Evolutionary conservation across 768 basidiomycete genomes (phyloP).

Genomic region (Podaxis mareebaensis): DNA sequence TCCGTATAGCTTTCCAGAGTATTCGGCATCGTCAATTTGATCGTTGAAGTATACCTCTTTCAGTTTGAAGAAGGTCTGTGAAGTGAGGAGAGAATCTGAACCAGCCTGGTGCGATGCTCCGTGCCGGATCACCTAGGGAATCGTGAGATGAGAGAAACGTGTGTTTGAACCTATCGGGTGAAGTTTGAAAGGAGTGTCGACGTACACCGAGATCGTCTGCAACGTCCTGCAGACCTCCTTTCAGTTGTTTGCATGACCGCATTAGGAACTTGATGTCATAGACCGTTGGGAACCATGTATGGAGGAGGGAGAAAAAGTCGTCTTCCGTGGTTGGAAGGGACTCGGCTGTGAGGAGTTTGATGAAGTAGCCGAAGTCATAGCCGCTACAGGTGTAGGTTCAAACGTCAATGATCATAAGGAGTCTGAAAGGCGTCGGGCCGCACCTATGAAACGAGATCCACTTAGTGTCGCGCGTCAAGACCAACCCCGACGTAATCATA

Average conservation of each 20-base stretch:
- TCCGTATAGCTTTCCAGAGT: constrained; percentile 82
- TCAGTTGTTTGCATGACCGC: constrained; percentile 81
- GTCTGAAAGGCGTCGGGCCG: constrained; percentile 29
- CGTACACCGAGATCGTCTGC: constrained; percentile 93
- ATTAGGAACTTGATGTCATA: constrained; percentile 99
- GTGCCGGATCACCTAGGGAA: constrained; percentile 75
- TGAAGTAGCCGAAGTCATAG: constrained; percentile 98
- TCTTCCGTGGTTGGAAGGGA: constrained; percentile 89
- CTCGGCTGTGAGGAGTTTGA: constrained; percentile 86
- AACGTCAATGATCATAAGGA: background rate
- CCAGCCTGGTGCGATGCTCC: constrained; percentile 95
- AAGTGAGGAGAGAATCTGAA: constrained; percentile 93
- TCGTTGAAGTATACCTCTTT: constrained; percentile 90
- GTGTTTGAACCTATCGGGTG: background rate
- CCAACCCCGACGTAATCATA: constrained; percentile 94
- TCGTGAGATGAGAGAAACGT: background rate
- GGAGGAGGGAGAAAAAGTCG: constrained; percentile 84
- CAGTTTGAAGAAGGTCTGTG: constrained; percentile 96
- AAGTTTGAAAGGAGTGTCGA: constrained; percentile 18
- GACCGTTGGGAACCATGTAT: constrained; percentile 92
- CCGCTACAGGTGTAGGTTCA: constrained; percentile 54
- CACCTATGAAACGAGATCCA: constrained; percentile 99
- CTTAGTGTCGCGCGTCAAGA: constrained; percentile 82
- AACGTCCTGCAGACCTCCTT: constrained; percentile 91
- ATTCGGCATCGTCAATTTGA: constrained; percentile 80